Base-by-base conservation (phyloP, 305 asterid species). In the Rubia occidens region DNA sequence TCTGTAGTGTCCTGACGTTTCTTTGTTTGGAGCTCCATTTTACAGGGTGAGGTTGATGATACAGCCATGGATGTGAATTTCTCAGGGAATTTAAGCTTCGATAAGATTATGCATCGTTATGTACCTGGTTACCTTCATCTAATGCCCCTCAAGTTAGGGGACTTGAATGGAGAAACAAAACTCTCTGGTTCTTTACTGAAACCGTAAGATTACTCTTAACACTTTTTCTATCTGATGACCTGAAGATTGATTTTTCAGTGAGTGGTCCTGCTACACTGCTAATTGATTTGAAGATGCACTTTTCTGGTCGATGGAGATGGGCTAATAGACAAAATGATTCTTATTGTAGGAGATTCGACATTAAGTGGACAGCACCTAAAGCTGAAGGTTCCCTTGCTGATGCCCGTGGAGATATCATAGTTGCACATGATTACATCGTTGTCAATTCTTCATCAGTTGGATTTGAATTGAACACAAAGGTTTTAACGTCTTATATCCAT, bases 371-470 rank as follows among this genome's bases (percentile, higher is more conserved):
- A 53, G 99, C 99, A 58, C 97, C 96, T 71, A 88, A 80, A 85
- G 97, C 99, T 69, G 97, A 91, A 82, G 96, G 99, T 70, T 95
- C 99, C 73, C 88, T 95, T 76, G 81, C 87, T 71, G 99, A 91
- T 89, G 99, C 99, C 67, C 99, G 97, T 77, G 99, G 99, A 80
- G 99, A 95, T 86, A 87, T 95, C 78, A 89, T 95, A 81, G 86
- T 95, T 73, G 87, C 96, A 66, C 96, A 88, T 42, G 97, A 95
- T 79, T 83, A 86, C 80, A 88, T 95, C 51, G 85, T 87, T 70
- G 77, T 95, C 78, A 91, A 81, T 82, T 95, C 99, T 78, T 91
- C 97, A 69, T 95, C 99, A 74, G 84, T 89, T 82, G 96, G 96
- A 71, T 91, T 91, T 88, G 97, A 95, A 76, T 81, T 95, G 76